phyloP scores from a whole-genome alignment of 208 protist species.

The Trypanosoma mega region DNA sequence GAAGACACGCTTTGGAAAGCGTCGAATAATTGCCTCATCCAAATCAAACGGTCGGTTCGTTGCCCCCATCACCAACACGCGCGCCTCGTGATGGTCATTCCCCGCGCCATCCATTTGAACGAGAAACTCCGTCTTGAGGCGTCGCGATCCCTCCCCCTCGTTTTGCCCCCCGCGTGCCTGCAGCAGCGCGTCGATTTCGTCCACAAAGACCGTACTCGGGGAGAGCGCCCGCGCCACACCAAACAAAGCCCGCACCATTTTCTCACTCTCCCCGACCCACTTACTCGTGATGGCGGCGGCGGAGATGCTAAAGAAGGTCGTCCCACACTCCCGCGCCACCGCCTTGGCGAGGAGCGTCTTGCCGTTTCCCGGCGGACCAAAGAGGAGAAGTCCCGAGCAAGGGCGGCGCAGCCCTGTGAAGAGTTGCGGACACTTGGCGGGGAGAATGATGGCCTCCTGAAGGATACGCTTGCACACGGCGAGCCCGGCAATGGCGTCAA shows the following conservation, averaged over 20 bases:
- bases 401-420: conserved; percentile 85
- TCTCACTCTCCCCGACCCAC: conserved; percentile 97
- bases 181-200: conserved; percentile 93
- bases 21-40: conserved; percentile 82
- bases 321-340: conserved; percentile 90
- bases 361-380: conserved; percentile 28
- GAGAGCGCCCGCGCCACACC: conserved; percentile 38
- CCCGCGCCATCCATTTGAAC: conserved; percentile 88
- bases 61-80: conserved; percentile 82
- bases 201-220: conserved; percentile 89
- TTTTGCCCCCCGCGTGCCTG: conserved; percentile 54
- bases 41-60: conserved; percentile 93
- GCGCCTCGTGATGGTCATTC: conserved; percentile 27
- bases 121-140: conserved; percentile 99
- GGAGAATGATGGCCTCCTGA: conserved; percentile 97
- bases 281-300: conserved; percentile 95
- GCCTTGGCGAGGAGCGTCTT: conserved; percentile 70
- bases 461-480: conserved; percentile 26
- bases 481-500: conserved; percentile 21
- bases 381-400: conserved; percentile 22
- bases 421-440: conserved; percentile 95
- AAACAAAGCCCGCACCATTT: conserved; percentile 94
- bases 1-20: conserved; percentile 89
- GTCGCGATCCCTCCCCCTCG: conserved; percentile 86
- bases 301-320: conserved; percentile 94